Evolutionary conservation across 768 basidiomycete genomes (phyloP).

Genomic region (Amanita rimosa): DNA sequence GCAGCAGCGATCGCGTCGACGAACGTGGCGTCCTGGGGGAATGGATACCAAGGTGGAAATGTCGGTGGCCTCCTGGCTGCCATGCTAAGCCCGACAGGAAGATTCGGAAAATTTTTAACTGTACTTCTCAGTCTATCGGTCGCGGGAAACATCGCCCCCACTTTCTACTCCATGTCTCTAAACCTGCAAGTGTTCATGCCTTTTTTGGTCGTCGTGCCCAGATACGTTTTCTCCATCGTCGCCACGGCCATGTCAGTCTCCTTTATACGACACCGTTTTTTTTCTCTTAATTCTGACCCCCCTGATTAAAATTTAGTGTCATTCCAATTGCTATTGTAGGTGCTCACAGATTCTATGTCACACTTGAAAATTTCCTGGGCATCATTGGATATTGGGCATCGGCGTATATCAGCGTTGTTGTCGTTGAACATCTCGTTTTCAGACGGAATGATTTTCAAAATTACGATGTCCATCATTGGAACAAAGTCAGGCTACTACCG

Average conservation of each 20-base stretch:
- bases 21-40: conserved; percentile 48
- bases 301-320: conserved; percentile 30
- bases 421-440: conserved; percentile 63
- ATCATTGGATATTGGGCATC: conserved; percentile 60
- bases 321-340: conserved; percentile 70
- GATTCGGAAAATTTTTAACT: conserved; percentile 71
- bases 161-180: conserved; percentile 73
- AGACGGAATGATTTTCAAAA: conserved; percentile 35
- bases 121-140: conserved; percentile 77
- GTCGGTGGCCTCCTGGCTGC: conserved; percentile 65
- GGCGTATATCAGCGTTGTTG: conserved; percentile 50
- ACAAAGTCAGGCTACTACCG: conserved; percentile 44
- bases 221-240: conserved; percentile 68
- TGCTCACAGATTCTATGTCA: conserved; percentile 56
- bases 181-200: conserved; percentile 65
- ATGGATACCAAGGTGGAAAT: conserved; percentile 43
- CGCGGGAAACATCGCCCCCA: conserved; percentile 70
- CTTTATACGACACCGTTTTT: too few species aligned
- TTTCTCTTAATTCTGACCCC: background rate
- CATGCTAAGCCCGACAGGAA: conserved; percentile 57
- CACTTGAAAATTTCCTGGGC: conserved; percentile 68
- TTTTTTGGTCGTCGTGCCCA: conserved; percentile 44
- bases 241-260: conserved; percentile 55
- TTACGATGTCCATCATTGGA: conserved; percentile 52
- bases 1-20: conserved; percentile 49